Base-by-base conservation (phyloP, 2,329 filamentous ascomycete genomes). In the Diaporthe sp. region DNA sequence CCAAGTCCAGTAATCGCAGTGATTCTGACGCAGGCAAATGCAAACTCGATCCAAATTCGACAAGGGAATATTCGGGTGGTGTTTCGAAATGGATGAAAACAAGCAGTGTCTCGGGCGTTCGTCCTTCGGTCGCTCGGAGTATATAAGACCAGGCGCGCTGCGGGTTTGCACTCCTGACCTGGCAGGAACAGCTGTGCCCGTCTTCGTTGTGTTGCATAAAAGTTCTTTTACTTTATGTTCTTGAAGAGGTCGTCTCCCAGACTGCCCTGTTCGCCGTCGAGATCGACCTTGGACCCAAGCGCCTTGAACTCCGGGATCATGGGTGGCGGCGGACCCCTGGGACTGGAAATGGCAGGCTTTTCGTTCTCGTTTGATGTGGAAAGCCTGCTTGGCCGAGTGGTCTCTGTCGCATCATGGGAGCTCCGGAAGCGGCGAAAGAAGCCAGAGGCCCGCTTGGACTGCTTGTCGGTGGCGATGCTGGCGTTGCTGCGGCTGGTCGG, bases 261-360 rank as follows among this genome's bases (percentile, higher is more conserved):
- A 73, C 83, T 84, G 58, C 84, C 85, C 9, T 86, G 85, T 57
- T 89, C 85, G 65, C 82, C 80, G 34, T 85, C 82, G 6, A 77
- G 49, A 65, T 87, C 87, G 67, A 88, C 79, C 80, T 87, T 87
- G 74, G 87, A 86, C 79, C 90, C 86, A 73, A 91, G 84, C 67
- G 88, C 86, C 79, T 83, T 85, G 68, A 92, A 84, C 80, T 92
- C 90, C 28, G 90, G 90, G 70, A 92, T 91, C 89, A 89, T 91
- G 34, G 90, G 90, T 51, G 90, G 89, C 74, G 90, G 90, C 12
- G 90, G 89, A 15, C 87, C 88, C 49, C 86, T 87, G 79, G 78
- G 79, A 71, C 80, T 77, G 68, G 61, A 13, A 73, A 71, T 62
- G 61, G 58, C 25, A 75, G 79, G 58, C 78, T 68, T 76, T 74